These are phyloP conservation scores for Coemansia sp. DNA, from an alignment of 192 early-diverging fungal species.

Conservation along the genomic window DNA sequence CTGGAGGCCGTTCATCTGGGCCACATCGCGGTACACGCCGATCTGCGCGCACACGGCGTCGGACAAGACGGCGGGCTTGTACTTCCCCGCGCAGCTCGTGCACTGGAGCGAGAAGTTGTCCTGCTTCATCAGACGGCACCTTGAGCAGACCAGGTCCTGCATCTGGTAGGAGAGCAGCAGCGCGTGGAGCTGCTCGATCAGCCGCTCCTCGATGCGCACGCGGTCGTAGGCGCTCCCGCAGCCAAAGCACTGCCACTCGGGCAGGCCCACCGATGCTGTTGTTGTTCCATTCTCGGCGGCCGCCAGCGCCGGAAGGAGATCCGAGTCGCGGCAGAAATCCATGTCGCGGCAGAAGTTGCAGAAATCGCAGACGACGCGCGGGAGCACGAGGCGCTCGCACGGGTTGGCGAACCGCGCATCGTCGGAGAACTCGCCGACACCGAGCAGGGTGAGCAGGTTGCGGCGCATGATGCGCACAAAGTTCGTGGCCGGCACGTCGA, in stretches of 20 bases:
- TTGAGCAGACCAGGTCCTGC: slow-evolving; percentile 83
- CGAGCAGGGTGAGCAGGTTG: slow-evolving; percentile 72
- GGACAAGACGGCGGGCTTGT: slow-evolving; percentile 22
- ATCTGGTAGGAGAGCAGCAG: slow-evolving; percentile 77
- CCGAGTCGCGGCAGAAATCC: slow-evolving; percentile 86
- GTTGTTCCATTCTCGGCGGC: slow-evolving; percentile 7
- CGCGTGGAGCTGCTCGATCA: slow-evolving; percentile 73
- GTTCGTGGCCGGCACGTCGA: slow-evolving; percentile 71
- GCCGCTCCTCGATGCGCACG: slow-evolving; percentile 74
- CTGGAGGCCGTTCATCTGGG: slow-evolving; percentile 20
- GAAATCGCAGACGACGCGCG: slow-evolving; percentile 83
- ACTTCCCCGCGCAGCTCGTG: slow-evolving; percentile 68
- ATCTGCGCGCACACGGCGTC: slow-evolving; percentile 26
- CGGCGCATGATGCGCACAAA: slow-evolving; percentile 83
- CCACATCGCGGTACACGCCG: slow-evolving; percentile 42
- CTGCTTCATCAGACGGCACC: slow-evolving; percentile 78
- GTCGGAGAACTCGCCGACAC: slow-evolving; percentile 78
- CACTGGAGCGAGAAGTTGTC: slow-evolving; percentile 78
- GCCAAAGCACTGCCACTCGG: slow-evolving; percentile 72
- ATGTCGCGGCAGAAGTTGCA: slow-evolving; percentile 86
- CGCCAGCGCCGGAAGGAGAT: slow-evolving; percentile 60
- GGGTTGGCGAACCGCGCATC: slow-evolving; percentile 82
- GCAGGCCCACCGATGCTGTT: neutral
- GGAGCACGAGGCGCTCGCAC: slow-evolving; percentile 74
- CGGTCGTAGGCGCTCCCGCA: slow-evolving; percentile 84